phyloP scores from a whole-genome alignment of 768 basidiomycete species.

The Leucocoprinus sp. region DNA sequence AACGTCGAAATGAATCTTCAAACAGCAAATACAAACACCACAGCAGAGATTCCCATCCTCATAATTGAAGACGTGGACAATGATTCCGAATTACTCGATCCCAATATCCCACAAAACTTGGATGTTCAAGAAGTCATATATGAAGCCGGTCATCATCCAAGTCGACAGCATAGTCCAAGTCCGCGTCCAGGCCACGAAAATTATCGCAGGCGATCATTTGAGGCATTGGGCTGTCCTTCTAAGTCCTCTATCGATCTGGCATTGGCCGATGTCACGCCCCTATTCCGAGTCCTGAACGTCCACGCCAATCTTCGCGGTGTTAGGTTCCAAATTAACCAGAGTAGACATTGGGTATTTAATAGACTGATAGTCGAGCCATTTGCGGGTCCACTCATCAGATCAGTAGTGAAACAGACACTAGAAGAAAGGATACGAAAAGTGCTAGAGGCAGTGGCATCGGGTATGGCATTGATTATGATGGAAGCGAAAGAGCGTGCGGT shows the following conservation, averaged over 20 bases:
- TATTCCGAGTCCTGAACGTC: constrained; percentile 26
- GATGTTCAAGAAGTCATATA: constrained; percentile 10
- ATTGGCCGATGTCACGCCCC: constrained; percentile 13
- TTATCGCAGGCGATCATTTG: neutral
- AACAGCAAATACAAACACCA: neutral
- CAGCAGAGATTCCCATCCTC: constrained; percentile 12
- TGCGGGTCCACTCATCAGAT: constrained; percentile 23
- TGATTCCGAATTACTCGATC: constrained; percentile 5
- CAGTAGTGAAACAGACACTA: constrained; percentile 19
- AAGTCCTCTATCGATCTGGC: neutral
- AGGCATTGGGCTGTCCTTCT: neutral
- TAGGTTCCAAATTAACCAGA: constrained; percentile 24
- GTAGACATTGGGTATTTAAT: constrained; percentile 33
- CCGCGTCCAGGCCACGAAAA: neutral
- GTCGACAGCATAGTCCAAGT: neutral
- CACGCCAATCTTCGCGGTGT: constrained; percentile 21
- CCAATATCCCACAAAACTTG: constrained; percentile 8
- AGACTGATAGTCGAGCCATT: constrained; percentile 28
- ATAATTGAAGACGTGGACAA: constrained; percentile 10
- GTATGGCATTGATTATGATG: constrained; percentile 18
- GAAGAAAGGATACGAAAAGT: constrained; percentile 20
- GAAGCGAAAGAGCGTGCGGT: constrained; percentile 18
- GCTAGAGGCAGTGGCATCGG: constrained; percentile 21
- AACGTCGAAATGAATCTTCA: constrained; percentile 6
- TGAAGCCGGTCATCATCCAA: neutral